Evolutionary conservation across 2,329 filamentous ascomycete genomes (phyloP).

Genomic region (Zymoseptoria passerinii): DNA sequence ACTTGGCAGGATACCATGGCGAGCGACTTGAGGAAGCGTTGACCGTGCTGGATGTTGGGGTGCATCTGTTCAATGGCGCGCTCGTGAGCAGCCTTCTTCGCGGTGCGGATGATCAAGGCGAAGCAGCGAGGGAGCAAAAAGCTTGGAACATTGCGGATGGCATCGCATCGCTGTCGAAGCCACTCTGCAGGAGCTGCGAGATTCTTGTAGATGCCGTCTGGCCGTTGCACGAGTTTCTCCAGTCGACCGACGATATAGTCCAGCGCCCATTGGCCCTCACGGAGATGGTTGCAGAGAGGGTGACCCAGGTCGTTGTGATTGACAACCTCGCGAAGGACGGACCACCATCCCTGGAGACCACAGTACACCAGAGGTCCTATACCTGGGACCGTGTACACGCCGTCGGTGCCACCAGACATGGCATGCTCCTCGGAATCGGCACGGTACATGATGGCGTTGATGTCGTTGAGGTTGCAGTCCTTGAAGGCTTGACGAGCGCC

Average conservation of each 20-base stretch:
- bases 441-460: constrained; percentile 87
- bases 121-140: constrained; percentile 93
- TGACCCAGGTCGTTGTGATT: constrained; percentile 85
- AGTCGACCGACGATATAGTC: constrained; percentile 79
- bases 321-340: constrained; percentile 74
- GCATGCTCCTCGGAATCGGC: constrained; percentile 85
- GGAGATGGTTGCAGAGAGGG: constrained; percentile 84
- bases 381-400: constrained; percentile 80
- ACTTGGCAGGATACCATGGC: constrained; percentile 89
- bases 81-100: constrained; percentile 75
- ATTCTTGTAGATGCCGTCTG: constrained; percentile 47
- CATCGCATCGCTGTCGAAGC: constrained; percentile 77
- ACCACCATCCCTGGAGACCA: constrained; percentile 98
- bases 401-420: constrained; percentile 68
- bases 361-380: constrained; percentile 84
- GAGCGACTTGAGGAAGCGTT: constrained; percentile 80
- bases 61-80: constrained; percentile 72
- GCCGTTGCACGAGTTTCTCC: constrained; percentile 55
- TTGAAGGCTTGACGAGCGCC: constrained; percentile 72
- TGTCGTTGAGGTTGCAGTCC: constrained; percentile 65
- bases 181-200: constrained; percentile 63
- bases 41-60: constrained; percentile 66
- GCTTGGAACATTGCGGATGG: constrained; percentile 73
- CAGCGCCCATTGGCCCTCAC: constrained; percentile 83
- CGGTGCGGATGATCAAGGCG: constrained; percentile 76